A percentile compares a stretch with the other conserved stretches of the same genome.
Evolutionary conservation across 2,329 filamentous ascomycete species (phyloP).

Genomic region (Exserohilum rostratum): DNA sequence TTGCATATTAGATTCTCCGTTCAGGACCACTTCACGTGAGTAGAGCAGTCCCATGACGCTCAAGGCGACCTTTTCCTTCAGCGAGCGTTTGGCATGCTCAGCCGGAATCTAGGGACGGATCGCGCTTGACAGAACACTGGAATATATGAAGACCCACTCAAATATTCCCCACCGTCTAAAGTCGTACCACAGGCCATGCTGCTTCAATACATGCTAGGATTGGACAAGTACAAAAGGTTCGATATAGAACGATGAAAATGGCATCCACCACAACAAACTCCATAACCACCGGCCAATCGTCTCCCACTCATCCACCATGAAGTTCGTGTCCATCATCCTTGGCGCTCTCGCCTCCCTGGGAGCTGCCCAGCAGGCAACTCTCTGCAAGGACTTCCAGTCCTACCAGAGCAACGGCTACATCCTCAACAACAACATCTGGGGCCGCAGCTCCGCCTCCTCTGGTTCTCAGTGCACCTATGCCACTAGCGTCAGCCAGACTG

Average conservation of each 20-base stretch:
- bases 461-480: conserved; percentile 29
- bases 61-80: background rate
- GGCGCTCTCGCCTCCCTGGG: conserved; percentile 7
- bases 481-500: conserved; percentile 19
- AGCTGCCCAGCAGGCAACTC: conserved; percentile 11
- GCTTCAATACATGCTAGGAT: background rate
- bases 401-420: conserved; percentile 29
- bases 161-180: conserved; percentile 11
- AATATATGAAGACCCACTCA: conserved; percentile 11
- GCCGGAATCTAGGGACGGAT: conserved; percentile 14
- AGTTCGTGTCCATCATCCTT: conserved; percentile 9
- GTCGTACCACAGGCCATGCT: background rate
- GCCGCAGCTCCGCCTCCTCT: conserved; percentile 19
- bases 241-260: background rate
- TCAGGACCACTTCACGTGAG: conserved; percentile 3
- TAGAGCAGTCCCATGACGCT: conserved; percentile 1
- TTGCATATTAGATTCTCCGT: conserved; percentile 7
- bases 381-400: conserved; percentile 29
- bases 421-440: conserved; percentile 36
- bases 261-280: background rate
- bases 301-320: conserved; percentile 6
- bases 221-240: conserved; percentile 6
- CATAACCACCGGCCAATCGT: background rate
- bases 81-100: background rate
- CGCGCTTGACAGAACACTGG: conserved; percentile 3